These are phyloP conservation scores for Phytophthora sojae DNA, from an alignment of 352 stramenopile genomes.

Conservation along the genomic window DNA sequence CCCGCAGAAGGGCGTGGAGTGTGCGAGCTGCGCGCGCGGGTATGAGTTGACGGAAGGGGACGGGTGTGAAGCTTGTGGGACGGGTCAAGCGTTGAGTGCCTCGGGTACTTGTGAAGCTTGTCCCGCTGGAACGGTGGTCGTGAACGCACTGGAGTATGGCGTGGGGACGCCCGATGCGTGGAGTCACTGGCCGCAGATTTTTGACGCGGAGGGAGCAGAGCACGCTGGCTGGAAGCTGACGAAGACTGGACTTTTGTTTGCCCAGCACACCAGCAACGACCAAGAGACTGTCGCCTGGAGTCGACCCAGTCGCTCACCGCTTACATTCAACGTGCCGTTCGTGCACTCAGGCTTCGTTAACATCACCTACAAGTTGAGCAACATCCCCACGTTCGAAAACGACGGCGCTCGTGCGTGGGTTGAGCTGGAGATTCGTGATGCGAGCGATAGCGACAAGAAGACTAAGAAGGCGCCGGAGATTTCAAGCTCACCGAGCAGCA, in stretches of 20 bases:
- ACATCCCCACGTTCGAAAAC: slow-evolving; percentile 69
- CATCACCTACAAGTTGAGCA: slow-evolving; percentile 69
- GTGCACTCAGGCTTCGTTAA: slow-evolving; percentile 63
- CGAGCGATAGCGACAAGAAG: slow-evolving; percentile 21
- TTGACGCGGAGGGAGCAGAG: slow-evolving; percentile 51
- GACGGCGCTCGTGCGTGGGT: slow-evolving; percentile 74
- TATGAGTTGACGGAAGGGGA: slow-evolving; percentile 51
- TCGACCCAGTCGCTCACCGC: slow-evolving; percentile 45
- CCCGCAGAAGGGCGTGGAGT: slow-evolving; percentile 47
- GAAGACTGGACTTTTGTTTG: slow-evolving; percentile 63
- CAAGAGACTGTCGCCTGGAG: slow-evolving; percentile 31
- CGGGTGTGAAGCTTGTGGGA: slow-evolving; percentile 53
- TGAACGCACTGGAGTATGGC: slow-evolving; percentile 66
- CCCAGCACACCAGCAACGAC: slow-evolving; percentile 36
- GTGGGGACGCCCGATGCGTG: slow-evolving; percentile 60
- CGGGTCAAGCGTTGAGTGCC: slow-evolving; percentile 39
- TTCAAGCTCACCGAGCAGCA: slow-evolving; percentile 15
- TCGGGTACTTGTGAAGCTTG: slow-evolving; percentile 51
- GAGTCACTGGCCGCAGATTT: slow-evolving; percentile 64
- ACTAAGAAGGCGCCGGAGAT: slow-evolving; percentile 21
- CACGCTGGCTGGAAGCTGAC: slow-evolving; percentile 72
- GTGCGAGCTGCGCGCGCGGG: slow-evolving; percentile 59
- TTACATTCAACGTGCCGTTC: slow-evolving; percentile 68
- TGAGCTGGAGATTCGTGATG: slow-evolving; percentile 62
- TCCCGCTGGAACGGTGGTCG: slow-evolving; percentile 53